Conservation (phyloP, 2,329 filamentous ascomycete species). For the Botryotinia calthae region DNA sequence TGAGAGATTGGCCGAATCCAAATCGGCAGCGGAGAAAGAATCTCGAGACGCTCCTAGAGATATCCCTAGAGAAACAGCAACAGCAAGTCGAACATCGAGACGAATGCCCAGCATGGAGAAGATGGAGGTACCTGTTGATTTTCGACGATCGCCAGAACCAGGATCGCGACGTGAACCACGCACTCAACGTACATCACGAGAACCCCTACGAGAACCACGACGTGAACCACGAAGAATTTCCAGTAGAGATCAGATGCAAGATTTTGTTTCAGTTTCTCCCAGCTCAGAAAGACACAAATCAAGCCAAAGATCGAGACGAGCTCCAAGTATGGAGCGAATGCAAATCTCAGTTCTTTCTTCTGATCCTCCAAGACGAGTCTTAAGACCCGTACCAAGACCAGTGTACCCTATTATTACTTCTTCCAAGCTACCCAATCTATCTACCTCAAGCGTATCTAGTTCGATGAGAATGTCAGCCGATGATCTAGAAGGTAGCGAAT, state of each 20-base stretch:
- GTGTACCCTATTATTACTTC: not conserved
- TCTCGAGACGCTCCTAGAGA: not conserved
- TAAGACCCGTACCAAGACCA: not conserved
- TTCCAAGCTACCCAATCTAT: not conserved
- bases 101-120: not conserved
- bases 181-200: not conserved
- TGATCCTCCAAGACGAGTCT: not conserved
- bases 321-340: not conserved
- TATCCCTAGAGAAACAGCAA: not conserved
- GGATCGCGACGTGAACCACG: not conserved
- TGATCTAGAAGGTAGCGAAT: constrained; percentile 4
- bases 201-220: not conserved
- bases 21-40: not conserved
- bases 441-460: not conserved
- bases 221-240: not conserved
- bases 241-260: not conserved
- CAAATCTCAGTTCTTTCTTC: not conserved
- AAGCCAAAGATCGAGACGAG: not conserved
- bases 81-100: not conserved
- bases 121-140: not conserved
- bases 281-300: not conserved
- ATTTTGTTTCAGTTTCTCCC: not conserved
- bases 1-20: not conserved
- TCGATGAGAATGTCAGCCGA: not conserved
- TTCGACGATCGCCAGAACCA: not conserved